Evolutionary conservation across 352 stramenopile species (phyloP).

Genomic region (Phytophthora melonis): DNA sequence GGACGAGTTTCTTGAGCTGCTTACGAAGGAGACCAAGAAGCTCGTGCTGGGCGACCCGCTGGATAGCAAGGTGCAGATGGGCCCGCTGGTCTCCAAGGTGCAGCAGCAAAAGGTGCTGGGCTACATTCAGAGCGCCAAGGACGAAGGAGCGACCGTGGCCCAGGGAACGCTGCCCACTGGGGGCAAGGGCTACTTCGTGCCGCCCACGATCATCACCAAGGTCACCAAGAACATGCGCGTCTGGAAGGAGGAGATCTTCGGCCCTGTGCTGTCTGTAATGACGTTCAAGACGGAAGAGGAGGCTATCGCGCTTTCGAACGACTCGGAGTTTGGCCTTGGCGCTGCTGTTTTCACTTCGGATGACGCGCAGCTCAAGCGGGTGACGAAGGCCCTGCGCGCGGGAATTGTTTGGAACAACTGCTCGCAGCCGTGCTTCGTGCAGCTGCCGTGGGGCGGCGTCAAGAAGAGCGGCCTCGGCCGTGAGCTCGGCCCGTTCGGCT

Average conservation of each 20-base stretch:
- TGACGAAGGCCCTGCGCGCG: slow-evolving; percentile 51
- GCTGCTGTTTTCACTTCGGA: slow-evolving; percentile 77
- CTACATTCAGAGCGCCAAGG: slow-evolving; percentile 60
- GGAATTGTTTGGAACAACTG: slow-evolving; percentile 42
- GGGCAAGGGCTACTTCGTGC: slow-evolving; percentile 72
- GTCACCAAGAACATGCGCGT: slow-evolving; percentile 71
- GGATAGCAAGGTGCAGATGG: slow-evolving; percentile 63
- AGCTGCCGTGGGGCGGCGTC: slow-evolving; percentile 84
- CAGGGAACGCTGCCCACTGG: slow-evolving; percentile 22
- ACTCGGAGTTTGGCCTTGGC: slow-evolving; percentile 77
- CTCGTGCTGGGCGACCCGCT: slow-evolving; percentile 72
- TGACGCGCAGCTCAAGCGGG: slow-evolving; percentile 54
- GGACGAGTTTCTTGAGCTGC: slow-evolving; percentile 63
- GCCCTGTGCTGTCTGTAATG: slow-evolving; percentile 87
- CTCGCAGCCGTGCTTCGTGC: slow-evolving; percentile 40
- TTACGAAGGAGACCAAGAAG: slow-evolving; percentile 65
- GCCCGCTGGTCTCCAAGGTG: slow-evolving; percentile 77
- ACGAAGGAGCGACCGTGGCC: slow-evolving; percentile 63
- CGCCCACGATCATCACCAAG: slow-evolving; percentile 80
- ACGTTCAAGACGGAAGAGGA: slow-evolving; percentile 90
- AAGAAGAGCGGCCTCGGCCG: slow-evolving; percentile 88
- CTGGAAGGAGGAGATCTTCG: slow-evolving; percentile 92
- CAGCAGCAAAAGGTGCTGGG: slow-evolving; percentile 81
- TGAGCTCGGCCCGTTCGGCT: slow-evolving; percentile 68
- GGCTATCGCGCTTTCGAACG: slow-evolving; percentile 55